Conservation (phyloP, 2,329 filamentous ascomycete genomes). For the Calonectria multiphialidica region DNA sequence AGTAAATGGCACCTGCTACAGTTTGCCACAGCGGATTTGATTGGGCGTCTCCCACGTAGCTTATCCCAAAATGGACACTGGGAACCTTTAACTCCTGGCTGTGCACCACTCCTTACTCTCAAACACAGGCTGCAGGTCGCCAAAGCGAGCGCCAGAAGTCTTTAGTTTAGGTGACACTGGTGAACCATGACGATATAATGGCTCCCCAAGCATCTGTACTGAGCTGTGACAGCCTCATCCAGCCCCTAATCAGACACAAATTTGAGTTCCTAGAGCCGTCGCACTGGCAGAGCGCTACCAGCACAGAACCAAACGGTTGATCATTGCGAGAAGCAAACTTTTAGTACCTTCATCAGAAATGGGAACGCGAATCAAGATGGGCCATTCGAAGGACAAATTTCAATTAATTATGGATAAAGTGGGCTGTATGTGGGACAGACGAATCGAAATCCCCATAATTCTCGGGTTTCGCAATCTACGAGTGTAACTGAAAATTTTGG, state of each 20-base stretch:
- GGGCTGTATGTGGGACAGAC: no score
- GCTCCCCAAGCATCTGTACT: not conserved
- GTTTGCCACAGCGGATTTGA: slow-evolving; percentile 25
- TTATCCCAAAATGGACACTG: slow-evolving; percentile 11
- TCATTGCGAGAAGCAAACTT: not conserved
- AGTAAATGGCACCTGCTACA: not conserved
- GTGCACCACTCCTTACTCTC: not conserved
- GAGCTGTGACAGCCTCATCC: not conserved
- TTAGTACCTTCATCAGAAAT: no score
- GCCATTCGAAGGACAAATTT: no score
- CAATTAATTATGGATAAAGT: no score
- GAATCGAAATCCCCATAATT: no score
- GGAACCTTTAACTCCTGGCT: not conserved
- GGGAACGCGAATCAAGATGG: no score
- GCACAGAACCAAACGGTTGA: not conserved
- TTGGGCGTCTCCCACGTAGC: slow-evolving; percentile 28
- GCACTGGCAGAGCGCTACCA: no score
- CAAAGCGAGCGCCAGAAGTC: not conserved
- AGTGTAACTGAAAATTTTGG: not conserved
- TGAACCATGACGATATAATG: not conserved
- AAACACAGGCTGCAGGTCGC: not conserved
- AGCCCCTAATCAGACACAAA: not conserved
- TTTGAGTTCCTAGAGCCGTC: no score
- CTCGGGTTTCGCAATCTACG: not conserved
- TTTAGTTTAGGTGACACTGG: not conserved